Conservation (phyloP, 768 basidiomycete genomes). For the Mycena crocata region DNA sequence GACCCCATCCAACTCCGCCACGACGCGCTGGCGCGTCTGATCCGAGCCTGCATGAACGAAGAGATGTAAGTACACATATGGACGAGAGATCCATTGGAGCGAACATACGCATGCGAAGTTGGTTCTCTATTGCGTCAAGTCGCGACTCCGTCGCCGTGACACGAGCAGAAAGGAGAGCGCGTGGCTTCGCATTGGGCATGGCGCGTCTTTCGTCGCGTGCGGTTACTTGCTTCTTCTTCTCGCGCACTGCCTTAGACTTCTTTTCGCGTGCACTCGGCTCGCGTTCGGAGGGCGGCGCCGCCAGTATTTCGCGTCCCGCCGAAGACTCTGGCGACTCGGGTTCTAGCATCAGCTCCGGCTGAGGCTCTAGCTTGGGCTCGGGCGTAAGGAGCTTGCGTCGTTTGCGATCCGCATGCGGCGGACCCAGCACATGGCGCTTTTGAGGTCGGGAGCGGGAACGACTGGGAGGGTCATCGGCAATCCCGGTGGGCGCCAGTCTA, state of each 20-base stretch:
- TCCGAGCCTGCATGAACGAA: not conserved
- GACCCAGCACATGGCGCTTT: not conserved
- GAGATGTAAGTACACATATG: not conserved
- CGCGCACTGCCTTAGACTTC: no score
- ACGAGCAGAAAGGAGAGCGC: not conserved
- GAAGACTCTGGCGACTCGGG: not conserved
- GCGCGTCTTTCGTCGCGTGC: not conserved
- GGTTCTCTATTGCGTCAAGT: conserved; percentile 18
- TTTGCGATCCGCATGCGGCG: conserved; percentile 17
- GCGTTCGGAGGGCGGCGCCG: not conserved
- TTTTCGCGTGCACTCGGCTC: not conserved
- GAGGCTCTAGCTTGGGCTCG: not conserved
- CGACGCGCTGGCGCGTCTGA: conserved; percentile 11
- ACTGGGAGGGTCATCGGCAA: not conserved
- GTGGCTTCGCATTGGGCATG: not conserved
- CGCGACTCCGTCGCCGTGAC: conserved; percentile 17
- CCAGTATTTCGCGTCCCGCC: conserved; percentile 11
- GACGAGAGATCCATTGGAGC: not conserved
- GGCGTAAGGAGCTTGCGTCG: conserved; percentile 11
- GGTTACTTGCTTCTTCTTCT: not conserved
- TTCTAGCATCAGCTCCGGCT: not conserved
- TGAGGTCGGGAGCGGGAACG: not conserved
- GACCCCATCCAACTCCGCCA: not conserved
- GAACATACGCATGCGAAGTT: conserved; percentile 5
- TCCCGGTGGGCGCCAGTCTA: conserved; percentile 5